Percentiles rank a stretch among this genome's conserved stretches.
phyloP scores from a whole-genome alignment of 108 stramenopile genomes.

The Nitzschia palea region DNA sequence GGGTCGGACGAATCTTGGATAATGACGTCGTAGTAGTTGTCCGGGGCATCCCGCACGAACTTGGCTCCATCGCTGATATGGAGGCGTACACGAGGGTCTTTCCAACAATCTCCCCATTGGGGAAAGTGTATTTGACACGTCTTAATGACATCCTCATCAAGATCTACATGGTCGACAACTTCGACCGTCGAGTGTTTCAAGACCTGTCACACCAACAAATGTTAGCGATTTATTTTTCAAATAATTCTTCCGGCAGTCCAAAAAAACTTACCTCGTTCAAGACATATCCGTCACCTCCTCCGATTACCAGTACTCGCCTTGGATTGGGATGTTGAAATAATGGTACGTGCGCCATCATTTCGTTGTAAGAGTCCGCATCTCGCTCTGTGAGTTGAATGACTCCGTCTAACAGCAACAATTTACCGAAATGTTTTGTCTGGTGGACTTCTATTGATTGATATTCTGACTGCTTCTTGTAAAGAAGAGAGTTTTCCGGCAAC shows the following conservation, averaged over 20 bases:
- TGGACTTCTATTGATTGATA: conserved; percentile 74
- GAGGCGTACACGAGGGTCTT: conserved; percentile 62
- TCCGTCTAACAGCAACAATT: conserved; percentile 68
- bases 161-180: conserved; percentile 81
- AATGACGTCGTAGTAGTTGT: conserved; percentile 70
- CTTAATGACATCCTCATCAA: conserved; percentile 72
- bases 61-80: conserved; percentile 73
- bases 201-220: background rate
- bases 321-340: conserved; percentile 72
- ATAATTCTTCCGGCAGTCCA: no score
- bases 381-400: conserved; percentile 73
- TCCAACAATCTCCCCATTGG: conserved; percentile 72
- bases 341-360: conserved; percentile 85
- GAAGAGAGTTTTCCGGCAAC: conserved; percentile 38
- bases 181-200: conserved; percentile 58
- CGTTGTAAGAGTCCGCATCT: conserved; percentile 82
- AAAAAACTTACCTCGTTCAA: conserved; percentile 36
- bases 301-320: conserved; percentile 60
- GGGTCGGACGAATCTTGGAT: conserved; percentile 84
- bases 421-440: conserved; percentile 65
- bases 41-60: conserved; percentile 46
- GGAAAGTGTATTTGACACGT: conserved; percentile 62
- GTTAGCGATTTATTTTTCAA: no score
- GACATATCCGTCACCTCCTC: conserved; percentile 78
- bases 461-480: conserved; percentile 44